Base-by-base conservation (phyloP, 306 rosid genomes). In the Trifolium pratense region DNA sequence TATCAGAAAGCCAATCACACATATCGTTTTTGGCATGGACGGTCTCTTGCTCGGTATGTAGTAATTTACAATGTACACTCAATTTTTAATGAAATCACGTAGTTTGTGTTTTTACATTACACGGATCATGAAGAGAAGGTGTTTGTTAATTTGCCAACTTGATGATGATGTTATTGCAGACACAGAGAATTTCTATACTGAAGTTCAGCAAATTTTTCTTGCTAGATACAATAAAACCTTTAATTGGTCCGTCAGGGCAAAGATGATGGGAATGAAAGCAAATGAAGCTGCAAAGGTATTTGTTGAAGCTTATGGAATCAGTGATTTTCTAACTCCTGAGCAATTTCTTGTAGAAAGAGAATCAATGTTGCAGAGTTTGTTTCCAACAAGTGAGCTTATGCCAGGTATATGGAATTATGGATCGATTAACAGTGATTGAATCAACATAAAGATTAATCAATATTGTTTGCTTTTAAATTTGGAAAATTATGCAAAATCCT, bases 261-360 rank as follows among this genome's bases (percentile, higher is more conserved):
- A 87, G 74, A 91, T 94, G 95, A 88, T 91, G 97, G 99, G 99
- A 68, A 89, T 26, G 86, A 89, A 91, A 89, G 96, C 97, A 74
- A 89, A 83, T 20, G 96, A 94, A 84, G 85, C 99, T 64, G 95
- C 99, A 65, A 81, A 84, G 86, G 71, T 91, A 66, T 94, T 94
- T 79, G 97, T 94, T 70, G 87, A 87, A 80, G 95, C 87, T 67
- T 78, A 83, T 9, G 97, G 95, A 71, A 83, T 94, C 36, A 79
- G 88, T 32, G 89, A 91, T 49, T 80, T 86, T 68, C 90, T 89
- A 46, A 81, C 78, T 20, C 76, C 97, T 3, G 97, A 94, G 71
- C 90, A 86, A 34, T 94, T 91, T 84, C 87, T 91, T 0, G 78
- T 83, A 20, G 97, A 94, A 82, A 86, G 98, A 79, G 97, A 94